phyloP scores from a whole-genome alignment of 495 filamentous ascomycete species.

The Xylaria cubensis region DNA sequence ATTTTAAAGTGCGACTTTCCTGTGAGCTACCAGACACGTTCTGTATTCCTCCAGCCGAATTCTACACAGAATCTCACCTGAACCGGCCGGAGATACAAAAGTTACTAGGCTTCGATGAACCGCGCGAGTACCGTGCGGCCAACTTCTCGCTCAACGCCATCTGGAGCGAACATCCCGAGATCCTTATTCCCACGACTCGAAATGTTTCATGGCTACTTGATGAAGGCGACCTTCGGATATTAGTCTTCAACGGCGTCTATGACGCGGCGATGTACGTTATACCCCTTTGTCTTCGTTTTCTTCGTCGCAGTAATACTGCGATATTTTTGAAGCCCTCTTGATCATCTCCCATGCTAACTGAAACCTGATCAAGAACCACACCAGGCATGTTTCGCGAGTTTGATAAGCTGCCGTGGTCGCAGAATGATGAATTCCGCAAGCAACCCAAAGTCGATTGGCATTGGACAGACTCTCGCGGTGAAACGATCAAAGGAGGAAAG shows the following conservation, averaged over 20 bases:
- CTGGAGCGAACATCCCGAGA: conserved; percentile 18
- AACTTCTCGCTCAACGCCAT: conserved; percentile 15
- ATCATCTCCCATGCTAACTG: no score
- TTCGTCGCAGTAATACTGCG: no score
- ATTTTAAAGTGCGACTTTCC: conserved; percentile 1
- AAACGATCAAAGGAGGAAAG: conserved; percentile 1
- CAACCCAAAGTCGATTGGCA: conserved; percentile 5
- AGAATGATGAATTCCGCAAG: background rate
- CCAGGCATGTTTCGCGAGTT: conserved; percentile 23
- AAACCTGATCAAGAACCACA: background rate
- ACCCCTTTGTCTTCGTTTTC: no score
- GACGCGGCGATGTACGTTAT: conserved; percentile 20
- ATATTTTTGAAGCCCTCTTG: no score
- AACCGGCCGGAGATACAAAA: conserved; percentile 17
- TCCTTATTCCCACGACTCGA: conserved; percentile 14
- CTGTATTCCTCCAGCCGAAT: conserved; percentile 7
- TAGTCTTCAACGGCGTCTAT: conserved; percentile 21
- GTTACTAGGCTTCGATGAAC: conserved; percentile 9
- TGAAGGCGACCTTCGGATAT: background rate
- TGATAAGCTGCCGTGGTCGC: conserved; percentile 15
- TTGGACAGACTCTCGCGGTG: conserved; percentile 8
- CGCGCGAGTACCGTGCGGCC: conserved; percentile 3
- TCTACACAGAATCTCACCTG: background rate
- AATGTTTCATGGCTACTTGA: conserved; percentile 18
- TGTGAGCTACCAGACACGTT: conserved; percentile 12